Evolutionary conservation across 305 asterid genomes (phyloP).

Genomic region (Fraxinus ornus): DNA sequence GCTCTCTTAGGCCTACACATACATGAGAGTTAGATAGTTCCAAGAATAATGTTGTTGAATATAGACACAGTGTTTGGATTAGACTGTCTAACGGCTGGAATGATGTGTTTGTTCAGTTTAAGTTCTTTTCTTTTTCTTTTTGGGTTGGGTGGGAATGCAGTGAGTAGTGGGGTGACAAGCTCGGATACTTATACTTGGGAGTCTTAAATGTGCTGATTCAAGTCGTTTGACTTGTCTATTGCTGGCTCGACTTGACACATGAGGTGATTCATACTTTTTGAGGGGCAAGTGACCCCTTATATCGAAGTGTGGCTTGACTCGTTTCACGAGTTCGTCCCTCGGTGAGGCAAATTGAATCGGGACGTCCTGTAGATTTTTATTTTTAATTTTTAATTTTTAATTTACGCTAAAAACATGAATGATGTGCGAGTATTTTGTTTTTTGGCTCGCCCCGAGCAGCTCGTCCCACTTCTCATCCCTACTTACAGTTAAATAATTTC

Average conservation of each 20-base stretch:
- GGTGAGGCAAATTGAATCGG: background rate
- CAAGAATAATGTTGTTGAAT: background rate
- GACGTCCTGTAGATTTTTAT: background rate
- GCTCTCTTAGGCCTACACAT: background rate
- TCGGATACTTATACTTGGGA: background rate
- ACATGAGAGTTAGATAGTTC: background rate
- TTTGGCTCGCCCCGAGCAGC: background rate
- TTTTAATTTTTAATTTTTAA: no score
- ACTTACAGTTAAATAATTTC: background rate
- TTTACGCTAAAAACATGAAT: background rate
- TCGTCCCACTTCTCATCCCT: background rate
- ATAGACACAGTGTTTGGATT: background rate
- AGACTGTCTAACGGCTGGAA: slow-evolving; percentile 17
- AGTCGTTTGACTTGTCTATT: background rate
- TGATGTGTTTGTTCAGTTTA: background rate
- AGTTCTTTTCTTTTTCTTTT: background rate
- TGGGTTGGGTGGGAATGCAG: background rate
- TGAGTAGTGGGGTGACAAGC: background rate
- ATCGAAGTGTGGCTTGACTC: background rate
- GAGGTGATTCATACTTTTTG: background rate
- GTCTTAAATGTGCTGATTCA: no score
- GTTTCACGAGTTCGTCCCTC: background rate
- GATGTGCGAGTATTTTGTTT: background rate
- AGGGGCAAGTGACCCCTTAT: background rate
- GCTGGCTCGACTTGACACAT: no score